Evolutionary conservation across 192 early-diverging fungal genomes (phyloP).

Genomic region (Backusella macrospora): DNA sequence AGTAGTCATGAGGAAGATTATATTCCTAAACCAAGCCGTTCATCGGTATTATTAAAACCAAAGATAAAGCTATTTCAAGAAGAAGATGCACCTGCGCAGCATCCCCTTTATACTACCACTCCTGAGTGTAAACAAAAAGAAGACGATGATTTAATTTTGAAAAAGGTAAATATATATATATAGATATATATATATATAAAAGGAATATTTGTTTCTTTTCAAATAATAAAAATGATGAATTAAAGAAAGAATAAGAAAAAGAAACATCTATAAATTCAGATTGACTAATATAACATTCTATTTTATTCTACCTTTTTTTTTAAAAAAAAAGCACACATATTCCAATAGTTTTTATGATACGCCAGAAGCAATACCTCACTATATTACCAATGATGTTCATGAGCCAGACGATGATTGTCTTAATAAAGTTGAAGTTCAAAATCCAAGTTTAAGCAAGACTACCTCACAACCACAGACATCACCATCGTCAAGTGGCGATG

Average conservation of each 20-base stretch:
- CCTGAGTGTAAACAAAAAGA: conserved; percentile 4
- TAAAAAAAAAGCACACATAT: neutral
- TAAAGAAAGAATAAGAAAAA: neutral
- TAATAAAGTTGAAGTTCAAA: neutral
- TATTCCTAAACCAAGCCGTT: conserved; percentile 3
- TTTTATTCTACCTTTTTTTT: neutral
- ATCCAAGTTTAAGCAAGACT: conserved; percentile 2
- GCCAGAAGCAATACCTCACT: neutral
- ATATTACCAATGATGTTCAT: neutral
- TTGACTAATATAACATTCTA: neutral
- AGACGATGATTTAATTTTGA: neutral
- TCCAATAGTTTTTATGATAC: neutral
- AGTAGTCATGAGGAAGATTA: conserved; percentile 7
- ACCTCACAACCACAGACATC: neutral
- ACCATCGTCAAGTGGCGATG: neutral
- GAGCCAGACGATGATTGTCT: neutral
- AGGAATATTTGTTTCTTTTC: too few species aligned
- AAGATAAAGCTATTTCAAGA: neutral
- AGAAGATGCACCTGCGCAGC: neutral
- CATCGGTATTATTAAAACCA: neutral
- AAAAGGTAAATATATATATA: neutral
- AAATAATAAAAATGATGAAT: too few species aligned
- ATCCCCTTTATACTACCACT: neutral
- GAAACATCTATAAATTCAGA: neutral
- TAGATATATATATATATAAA: too few species aligned